phyloP scores from a whole-genome alignment of 2,329 filamentous ascomycete species.

The Fusarium gaditjirri region DNA sequence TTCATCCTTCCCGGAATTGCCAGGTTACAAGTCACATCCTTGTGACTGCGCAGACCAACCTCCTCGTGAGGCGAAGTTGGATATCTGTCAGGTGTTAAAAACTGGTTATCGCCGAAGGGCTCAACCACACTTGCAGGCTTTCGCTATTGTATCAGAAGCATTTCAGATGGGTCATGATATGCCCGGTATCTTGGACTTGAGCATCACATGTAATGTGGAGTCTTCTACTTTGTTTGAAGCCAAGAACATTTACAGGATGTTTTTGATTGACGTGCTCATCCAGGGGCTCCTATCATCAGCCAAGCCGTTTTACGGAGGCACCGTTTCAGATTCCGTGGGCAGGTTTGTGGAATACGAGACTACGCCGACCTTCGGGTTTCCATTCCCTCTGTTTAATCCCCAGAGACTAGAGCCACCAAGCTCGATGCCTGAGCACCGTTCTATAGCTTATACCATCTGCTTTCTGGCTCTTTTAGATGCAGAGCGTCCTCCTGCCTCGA shows the following conservation, averaged over 20 bases:
- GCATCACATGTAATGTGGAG: fast-evolving
- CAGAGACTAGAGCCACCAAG: fast-evolving
- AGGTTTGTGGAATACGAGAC: fast-evolving
- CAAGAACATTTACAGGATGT: neutral
- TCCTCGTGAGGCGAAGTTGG: fast-evolving
- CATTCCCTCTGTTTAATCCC: no score
- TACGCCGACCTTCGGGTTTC: fast-evolving
- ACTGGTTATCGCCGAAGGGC: fast-evolving
- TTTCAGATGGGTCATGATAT: no score
- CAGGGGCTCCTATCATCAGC: neutral
- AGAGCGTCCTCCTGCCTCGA: fast-evolving
- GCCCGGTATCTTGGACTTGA: fast-evolving
- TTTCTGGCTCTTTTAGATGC: fast-evolving
- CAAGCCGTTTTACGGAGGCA: fast-evolving
- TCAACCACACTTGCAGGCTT: neutral
- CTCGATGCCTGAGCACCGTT: neutral
- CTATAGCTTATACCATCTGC: neutral
- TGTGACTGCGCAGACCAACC: fast-evolving
- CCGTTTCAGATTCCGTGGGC: fast-evolving
- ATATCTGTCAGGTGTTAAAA: neutral
- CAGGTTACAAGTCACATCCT: fast-evolving
- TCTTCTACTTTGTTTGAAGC: neutral
- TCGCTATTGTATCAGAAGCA: fast-evolving
- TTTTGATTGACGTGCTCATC: neutral
- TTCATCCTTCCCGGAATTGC: neutral